A percentile compares a stretch with the other conserved stretches of the same genome.
Conservation (phyloP, 495 filamentous ascomycete genomes). For the Xylaria telfairii region DNA sequence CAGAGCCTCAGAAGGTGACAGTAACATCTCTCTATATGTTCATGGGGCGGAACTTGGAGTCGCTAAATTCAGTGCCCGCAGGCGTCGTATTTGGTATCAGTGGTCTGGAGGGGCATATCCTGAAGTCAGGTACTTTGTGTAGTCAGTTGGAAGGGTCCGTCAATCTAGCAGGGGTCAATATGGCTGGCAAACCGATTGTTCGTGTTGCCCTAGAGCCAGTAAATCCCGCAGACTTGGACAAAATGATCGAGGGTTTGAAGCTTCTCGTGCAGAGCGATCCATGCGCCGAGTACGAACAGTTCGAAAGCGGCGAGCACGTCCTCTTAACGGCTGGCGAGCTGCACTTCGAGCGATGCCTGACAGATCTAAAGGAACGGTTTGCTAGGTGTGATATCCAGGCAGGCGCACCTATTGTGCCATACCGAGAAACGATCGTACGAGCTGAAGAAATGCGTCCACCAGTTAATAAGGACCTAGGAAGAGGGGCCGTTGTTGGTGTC, state of each 20-base stretch:
- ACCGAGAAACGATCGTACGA: slow-evolving; percentile 87
- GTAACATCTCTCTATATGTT: slow-evolving; percentile 92
- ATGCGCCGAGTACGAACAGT: slow-evolving; percentile 92
- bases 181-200: slow-evolving; percentile 85
- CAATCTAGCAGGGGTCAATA: slow-evolving; percentile 86
- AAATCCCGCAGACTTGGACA: slow-evolving; percentile 85
- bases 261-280: slow-evolving; percentile 94
- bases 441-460: slow-evolving; percentile 90
- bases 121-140: slow-evolving; percentile 95
- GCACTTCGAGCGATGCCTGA: slow-evolving; percentile 92
- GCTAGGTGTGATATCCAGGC: slow-evolving; percentile 95
- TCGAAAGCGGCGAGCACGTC: slow-evolving; percentile 93
- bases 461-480: slow-evolving; percentile 83
- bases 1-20: slow-evolving; percentile 80
- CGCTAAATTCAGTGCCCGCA: slow-evolving; percentile 82
- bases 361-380: slow-evolving; percentile 91
- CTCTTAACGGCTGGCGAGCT: slow-evolving; percentile 92
- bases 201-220: slow-evolving; percentile 91
- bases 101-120: slow-evolving; percentile 85
- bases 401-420: slow-evolving; percentile 93
- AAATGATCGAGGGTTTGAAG: slow-evolving; percentile 88
- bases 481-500: slow-evolving; percentile 75
- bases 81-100: slow-evolving; percentile 97
- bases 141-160: slow-evolving; percentile 86
- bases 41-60: slow-evolving; percentile 90